These are phyloP conservation scores for Umbelopsis vinacea DNA, from an alignment of 192 early-diverging fungal species.

Conservation along the genomic window DNA sequence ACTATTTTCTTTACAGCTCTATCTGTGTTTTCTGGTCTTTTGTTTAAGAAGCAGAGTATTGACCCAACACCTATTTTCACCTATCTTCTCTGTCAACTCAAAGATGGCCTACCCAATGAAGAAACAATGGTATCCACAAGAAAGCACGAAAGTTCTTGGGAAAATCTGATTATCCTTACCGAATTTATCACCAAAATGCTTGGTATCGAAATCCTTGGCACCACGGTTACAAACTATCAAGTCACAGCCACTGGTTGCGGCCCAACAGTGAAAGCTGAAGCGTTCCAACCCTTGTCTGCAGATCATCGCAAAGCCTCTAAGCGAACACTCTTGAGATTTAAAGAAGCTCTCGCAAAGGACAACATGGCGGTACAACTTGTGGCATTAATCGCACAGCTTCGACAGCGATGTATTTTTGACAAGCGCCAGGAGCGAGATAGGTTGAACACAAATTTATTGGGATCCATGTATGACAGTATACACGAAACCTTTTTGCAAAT, in stretches of 20 bases:
- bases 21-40: constrained; percentile 64
- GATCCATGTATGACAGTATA: constrained; percentile 62
- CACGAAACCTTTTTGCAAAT: constrained; percentile 67
- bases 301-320: constrained; percentile 54
- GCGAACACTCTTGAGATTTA: constrained; percentile 53
- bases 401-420: constrained; percentile 54
- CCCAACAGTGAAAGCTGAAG: constrained; percentile 62
- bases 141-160: constrained; percentile 43
- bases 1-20: constrained; percentile 37
- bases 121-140: not conserved
- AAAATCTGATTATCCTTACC: constrained; percentile 68
- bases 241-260: constrained; percentile 67
- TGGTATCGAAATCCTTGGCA: constrained; percentile 65
- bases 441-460: constrained; percentile 56
- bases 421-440: constrained; percentile 22
- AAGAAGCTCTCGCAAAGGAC: constrained; percentile 59
- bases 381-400: constrained; percentile 66
- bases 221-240: constrained; percentile 61
- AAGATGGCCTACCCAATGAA: constrained; percentile 19
- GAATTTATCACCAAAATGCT: constrained; percentile 75
- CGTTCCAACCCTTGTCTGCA: constrained; percentile 51
- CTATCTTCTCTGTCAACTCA: constrained; percentile 70
- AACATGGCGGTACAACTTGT: constrained; percentile 58
- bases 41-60: constrained; percentile 63
- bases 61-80: constrained; percentile 68